Evolutionary conservation across 208 protist genomes (phyloP), one percentile per base, ranked within the genome.

Genomic region (Trypanosoma congolense): DNA sequence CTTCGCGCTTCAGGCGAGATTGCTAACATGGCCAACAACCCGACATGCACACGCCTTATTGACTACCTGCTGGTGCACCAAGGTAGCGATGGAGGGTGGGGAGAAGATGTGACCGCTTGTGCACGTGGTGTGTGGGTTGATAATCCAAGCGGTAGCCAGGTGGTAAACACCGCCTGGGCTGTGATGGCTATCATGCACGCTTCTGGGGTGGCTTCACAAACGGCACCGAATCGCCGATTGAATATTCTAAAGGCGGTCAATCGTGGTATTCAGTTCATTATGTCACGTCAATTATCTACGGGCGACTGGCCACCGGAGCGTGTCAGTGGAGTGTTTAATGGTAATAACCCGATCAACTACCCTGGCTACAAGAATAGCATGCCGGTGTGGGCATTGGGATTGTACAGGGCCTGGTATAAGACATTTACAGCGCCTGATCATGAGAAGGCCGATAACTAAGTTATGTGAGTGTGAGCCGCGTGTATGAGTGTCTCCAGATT

Each of bases 241-340:
- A 19, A 30, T 12, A 80, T 85, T 24, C 25, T 58, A 19, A 68
- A 77, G 36, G 73, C 80, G 0, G 87, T 98, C 26, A 81, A 94
- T 14, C 57, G 73, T 30, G 97, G 83, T 59, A 72, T 97, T 8
- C 52, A 62, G 16, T 75, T 93, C 16, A 73, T 97, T 47, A 85
- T 96, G 78, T 75, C 79, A 14, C 74, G 84, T 16, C 93, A 97
- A 71, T 73, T 92, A 19, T 55, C 24, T 6, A 83, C 65, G 16
- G 93, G 93, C 3, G 90, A 96, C 56, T 98, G 88, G 85, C 42
- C 66, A 2, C 94, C 97, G 79, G 87, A 97, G 77, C 72, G 87
- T 48, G 97, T 98, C 56, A 90, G 77, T 57, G 97, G 97, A 28
- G 91, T 99, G 25, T 99, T 99, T 75, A 99, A 99, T 79, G 94